Evolutionary conservation across 2,329 filamentous ascomycete species (phyloP).

Genomic region (Trichophyton benhamiae): DNA sequence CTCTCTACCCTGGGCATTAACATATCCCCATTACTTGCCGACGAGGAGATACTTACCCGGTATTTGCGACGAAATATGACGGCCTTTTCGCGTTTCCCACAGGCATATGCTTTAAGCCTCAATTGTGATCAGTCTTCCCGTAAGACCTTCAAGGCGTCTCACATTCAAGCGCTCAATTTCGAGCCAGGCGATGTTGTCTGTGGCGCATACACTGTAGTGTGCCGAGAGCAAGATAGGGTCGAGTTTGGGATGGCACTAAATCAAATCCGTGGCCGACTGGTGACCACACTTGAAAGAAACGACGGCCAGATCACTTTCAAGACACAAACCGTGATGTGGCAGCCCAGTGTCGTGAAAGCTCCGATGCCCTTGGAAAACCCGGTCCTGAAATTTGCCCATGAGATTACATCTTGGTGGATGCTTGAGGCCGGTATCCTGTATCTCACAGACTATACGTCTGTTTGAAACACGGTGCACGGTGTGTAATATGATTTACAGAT

Average conservation of each 20-base stretch:
- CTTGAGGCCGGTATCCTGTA: constrained; percentile 10
- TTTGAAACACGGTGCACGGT: neutral
- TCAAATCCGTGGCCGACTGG: neutral
- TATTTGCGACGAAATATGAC: constrained; percentile 26
- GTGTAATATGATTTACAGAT: too few relatives aligned
- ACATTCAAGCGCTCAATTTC: constrained; percentile 21
- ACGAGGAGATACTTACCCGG: constrained; percentile 18
- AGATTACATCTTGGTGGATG: constrained; percentile 27
- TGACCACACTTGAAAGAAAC: neutral
- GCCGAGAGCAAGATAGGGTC: constrained; percentile 18
- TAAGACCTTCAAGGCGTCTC: constrained; percentile 17
- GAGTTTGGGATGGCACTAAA: constrained; percentile 22
- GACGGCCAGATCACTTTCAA: neutral
- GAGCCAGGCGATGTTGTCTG: constrained; percentile 23
- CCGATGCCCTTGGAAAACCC: constrained; percentile 18
- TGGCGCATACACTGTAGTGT: constrained; percentile 21
- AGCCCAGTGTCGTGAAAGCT: neutral
- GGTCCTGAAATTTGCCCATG: constrained; percentile 22
- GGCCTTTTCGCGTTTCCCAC: constrained; percentile 23
- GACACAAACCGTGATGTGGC: constrained; percentile 4
- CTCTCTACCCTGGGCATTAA: constrained; percentile 12
- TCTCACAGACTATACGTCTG: neutral
- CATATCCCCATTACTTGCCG: constrained; percentile 13
- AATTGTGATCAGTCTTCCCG: constrained; percentile 12
- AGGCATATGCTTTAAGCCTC: constrained; percentile 21